These are phyloP conservation scores for Xylaria sp. DNA, from an alignment of 2,329 filamentous ascomycete species.

Conservation along the genomic window DNA sequence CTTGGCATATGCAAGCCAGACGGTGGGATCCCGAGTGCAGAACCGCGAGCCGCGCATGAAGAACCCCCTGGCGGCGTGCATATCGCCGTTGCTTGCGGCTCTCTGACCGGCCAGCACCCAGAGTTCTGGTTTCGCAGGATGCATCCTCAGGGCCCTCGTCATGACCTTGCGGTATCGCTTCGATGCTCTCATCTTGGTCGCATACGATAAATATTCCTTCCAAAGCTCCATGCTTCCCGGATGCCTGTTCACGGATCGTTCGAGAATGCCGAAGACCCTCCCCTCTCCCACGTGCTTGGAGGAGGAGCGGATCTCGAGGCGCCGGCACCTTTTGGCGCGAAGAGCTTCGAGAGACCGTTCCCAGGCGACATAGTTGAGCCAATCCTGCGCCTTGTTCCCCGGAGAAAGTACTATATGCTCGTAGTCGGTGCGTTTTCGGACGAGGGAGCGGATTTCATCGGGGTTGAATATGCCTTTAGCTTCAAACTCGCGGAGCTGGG, in stretches of 20 bases:
- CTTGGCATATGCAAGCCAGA: constrained; percentile 93
- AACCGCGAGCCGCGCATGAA: constrained; percentile 93
- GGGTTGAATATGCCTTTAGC: constrained; percentile 89
- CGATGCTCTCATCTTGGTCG: constrained; percentile 72
- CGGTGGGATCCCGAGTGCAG: constrained; percentile 75
- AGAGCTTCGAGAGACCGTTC: constrained; percentile 77
- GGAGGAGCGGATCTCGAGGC: constrained; percentile 78
- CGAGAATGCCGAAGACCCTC: constrained; percentile 88
- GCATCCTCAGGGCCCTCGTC: constrained; percentile 80
- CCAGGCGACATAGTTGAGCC: constrained; percentile 83
- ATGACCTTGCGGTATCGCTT: constrained; percentile 74
- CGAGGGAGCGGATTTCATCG: constrained; percentile 90
- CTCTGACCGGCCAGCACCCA: constrained; percentile 88
- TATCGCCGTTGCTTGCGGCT: constrained; percentile 84
- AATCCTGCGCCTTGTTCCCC: constrained; percentile 80
- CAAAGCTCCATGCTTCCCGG: constrained; percentile 84
- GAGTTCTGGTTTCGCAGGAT: constrained; percentile 82
- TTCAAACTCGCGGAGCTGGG: constrained; percentile 91
- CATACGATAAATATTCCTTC: constrained; percentile 90
- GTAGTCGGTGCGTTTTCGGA: constrained; percentile 90
- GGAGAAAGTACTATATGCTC: constrained; percentile 91
- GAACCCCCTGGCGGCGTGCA: constrained; percentile 83
- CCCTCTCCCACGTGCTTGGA: constrained; percentile 79
- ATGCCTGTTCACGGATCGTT: constrained; percentile 86
- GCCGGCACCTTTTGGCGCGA: constrained; percentile 82